Evolutionary conservation across 495 filamentous ascomycete species (phyloP).

Genomic region (Tuber microsphaerosporum): DNA sequence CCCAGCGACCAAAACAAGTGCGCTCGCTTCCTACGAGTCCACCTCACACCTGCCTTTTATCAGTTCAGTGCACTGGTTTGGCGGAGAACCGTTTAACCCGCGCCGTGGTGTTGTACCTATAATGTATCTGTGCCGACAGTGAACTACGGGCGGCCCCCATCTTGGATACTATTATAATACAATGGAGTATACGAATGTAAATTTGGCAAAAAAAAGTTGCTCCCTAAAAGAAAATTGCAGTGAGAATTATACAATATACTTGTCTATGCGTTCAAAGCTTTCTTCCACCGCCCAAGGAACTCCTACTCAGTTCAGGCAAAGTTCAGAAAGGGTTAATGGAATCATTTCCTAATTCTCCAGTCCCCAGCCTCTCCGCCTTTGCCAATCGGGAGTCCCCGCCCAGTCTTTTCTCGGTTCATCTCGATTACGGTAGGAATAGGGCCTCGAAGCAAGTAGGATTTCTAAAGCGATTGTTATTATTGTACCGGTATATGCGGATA

Average conservation of each 20-base stretch:
- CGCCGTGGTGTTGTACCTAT: neutral
- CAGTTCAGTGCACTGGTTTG: neutral
- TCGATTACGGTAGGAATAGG: neutral
- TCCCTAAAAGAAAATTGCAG: too few relatives aligned
- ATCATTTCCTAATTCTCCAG: neutral
- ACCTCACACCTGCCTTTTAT: neutral
- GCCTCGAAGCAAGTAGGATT: neutral
- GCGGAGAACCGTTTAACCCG: neutral
- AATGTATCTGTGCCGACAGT: neutral
- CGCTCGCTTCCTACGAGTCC: neutral
- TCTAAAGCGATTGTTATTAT: neutral
- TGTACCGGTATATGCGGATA: neutral
- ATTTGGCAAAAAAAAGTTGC: neutral
- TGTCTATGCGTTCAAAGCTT: neutral
- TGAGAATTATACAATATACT: neutral
- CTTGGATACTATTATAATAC: neutral
- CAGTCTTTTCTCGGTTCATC: neutral
- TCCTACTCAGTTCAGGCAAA: neutral
- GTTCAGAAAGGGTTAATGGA: neutral
- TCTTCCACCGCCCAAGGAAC: neutral
- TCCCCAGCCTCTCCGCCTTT: neutral
- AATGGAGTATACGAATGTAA: neutral
- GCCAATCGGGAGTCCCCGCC: neutral
- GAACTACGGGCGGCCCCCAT: neutral
- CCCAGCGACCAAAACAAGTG: neutral